A percentile compares a stretch with the other conserved stretches of the same genome.
phyloP scores from a whole-genome alignment of 768 basidiomycete genomes.

The Tulasnella sp. region DNA sequence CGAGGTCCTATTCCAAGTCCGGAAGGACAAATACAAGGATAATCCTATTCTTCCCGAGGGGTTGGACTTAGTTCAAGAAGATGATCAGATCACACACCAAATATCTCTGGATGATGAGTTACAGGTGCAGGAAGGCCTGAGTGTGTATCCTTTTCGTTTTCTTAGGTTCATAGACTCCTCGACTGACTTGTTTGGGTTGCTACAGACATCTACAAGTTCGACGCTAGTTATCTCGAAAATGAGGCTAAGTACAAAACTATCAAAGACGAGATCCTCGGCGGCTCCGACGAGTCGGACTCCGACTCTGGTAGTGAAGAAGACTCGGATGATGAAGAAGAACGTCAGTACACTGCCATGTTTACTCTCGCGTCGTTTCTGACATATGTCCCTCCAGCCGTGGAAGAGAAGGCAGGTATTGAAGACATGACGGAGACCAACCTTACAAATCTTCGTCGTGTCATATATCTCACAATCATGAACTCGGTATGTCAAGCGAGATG shows the following conservation, averaged over 20 bases:
- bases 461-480: conserved; percentile 99
- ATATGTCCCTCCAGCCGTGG: conserved; percentile 39
- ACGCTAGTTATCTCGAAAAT: conserved; percentile 77
- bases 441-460: conserved; percentile 85
- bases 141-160: conserved; percentile 42
- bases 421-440: conserved; percentile 93
- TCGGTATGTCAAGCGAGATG: conserved; percentile 34
- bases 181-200: background rate
- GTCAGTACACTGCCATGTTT: conserved; percentile 27
- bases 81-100: conserved; percentile 94
- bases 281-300: conserved; percentile 46
- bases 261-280: conserved; percentile 88
- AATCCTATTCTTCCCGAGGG: conserved; percentile 93
- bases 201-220: conserved; percentile 89
- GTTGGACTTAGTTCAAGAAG: conserved; percentile 92
- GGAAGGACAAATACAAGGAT: conserved; percentile 99
- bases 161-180: background rate
- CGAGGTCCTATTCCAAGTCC: conserved; percentile 96
- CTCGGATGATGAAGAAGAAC: conserved; percentile 48
- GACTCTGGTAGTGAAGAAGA: conserved; percentile 44
- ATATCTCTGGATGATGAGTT: conserved; percentile 88
- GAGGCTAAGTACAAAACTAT: conserved; percentile 91
- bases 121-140: conserved; percentile 87
- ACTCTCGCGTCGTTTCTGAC: background rate
- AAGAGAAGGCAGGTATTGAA: conserved; percentile 80